A percentile compares a stretch with the other conserved stretches of the same genome.
Evolutionary conservation across 192 early-diverging fungal genomes (phyloP).

Genomic region (Backusella sp.): DNA sequence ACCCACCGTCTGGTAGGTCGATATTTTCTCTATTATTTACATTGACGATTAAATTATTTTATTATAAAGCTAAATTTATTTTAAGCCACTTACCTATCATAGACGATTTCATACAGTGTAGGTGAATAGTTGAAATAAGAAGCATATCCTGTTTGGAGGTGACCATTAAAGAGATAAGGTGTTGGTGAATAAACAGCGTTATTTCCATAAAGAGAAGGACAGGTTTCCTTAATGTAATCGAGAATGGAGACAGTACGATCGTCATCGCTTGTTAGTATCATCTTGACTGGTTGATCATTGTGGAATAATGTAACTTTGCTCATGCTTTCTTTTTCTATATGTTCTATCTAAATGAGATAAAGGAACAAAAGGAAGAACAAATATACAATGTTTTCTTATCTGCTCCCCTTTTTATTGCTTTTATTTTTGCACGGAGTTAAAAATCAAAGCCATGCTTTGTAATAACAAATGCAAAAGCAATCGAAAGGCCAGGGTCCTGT

Average conservation of each 20-base stretch:
- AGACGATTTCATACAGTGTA: slow-evolving; percentile 45
- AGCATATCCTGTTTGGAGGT: slow-evolving; percentile 78
- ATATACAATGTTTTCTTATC: too few relatives aligned
- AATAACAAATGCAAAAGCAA: background rate
- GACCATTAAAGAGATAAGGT: slow-evolving; percentile 69
- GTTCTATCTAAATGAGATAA: background rate
- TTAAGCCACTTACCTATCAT: slow-evolving; percentile 53
- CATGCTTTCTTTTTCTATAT: background rate
- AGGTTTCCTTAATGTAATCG: slow-evolving; percentile 40
- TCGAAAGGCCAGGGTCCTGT: background rate
- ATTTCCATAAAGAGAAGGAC: slow-evolving; percentile 55
- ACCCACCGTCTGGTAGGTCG: slow-evolving; percentile 79
- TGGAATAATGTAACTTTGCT: slow-evolving; percentile 17
- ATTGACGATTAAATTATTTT: background rate
- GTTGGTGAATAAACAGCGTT: slow-evolving; percentile 69
- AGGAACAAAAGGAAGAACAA: background rate
- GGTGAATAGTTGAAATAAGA: slow-evolving; percentile 42
- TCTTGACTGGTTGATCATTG: slow-evolving; percentile 12
- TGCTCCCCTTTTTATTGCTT: background rate
- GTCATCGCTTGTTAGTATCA: background rate
- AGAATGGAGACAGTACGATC: slow-evolving; percentile 12
- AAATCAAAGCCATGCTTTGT: background rate
- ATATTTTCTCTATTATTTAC: slow-evolving; percentile 45
- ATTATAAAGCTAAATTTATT: background rate
- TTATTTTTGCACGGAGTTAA: background rate